Base-by-base conservation (phyloP, 2,329 filamentous ascomycete genomes). In the Emergomyces orientalis region DNA sequence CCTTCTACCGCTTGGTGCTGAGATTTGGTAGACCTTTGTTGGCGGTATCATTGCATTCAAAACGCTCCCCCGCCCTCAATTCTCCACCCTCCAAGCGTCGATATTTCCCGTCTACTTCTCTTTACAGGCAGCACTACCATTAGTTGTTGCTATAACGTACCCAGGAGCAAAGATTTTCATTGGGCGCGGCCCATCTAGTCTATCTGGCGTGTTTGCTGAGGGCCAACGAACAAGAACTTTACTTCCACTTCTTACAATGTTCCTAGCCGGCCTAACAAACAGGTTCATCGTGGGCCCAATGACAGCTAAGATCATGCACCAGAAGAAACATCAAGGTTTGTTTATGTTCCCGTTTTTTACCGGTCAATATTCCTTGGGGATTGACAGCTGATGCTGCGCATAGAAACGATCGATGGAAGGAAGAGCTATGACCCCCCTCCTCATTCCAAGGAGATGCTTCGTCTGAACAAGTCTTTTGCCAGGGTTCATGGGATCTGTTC, bases 361-460 rank as follows among this genome's bases (percentile, higher is more conserved):
- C 49, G 2, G 25, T 17, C 17, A 27, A 32, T n/a, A 27, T 34
- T 54, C 43, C n/a, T 34, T 9, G 27, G 19, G 37, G 19, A 58
- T 19, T 3, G 49, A 52, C 54, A 14, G 45, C 30, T 17, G 39
- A 34, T 27, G 22, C 62, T 34, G 19, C 54, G 45, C 30, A 37
- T 49, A 82, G 92, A 93, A 80, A 91, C 88, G 65, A 86, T 88
- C 70, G 93, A 97, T 73, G 91, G 91, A 62, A 97, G 96, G 82
- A 89, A 88, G 73, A 90, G 87, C 75, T 89, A 88, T 71, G 91
- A 96, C 67, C 79, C 84, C 60, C 83, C 86, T 0, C 89, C 91
- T 47, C 90, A 96, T 71, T 94, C 89, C 5, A 81, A 87, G 68
- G 90, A 93, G 78, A 97, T 97, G 92, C 76, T 85, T 68, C 81